phyloP scores from a whole-genome alignment of 2,329 filamentous ascomycete species.

The Triangularia setosa region DNA sequence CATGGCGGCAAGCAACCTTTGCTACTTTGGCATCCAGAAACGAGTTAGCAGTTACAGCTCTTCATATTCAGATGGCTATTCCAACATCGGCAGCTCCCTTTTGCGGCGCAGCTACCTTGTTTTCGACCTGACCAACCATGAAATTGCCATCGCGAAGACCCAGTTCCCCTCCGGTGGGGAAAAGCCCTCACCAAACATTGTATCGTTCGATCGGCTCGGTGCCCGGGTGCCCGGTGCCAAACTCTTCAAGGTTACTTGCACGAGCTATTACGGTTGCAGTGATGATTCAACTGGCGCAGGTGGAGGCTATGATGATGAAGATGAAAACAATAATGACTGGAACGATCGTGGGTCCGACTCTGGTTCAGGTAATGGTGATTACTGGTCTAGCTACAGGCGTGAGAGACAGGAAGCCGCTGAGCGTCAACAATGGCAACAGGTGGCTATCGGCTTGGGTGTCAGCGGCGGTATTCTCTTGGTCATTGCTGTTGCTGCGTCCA shows the following conservation, averaged over 20 bases:
- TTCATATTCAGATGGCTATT: conserved; percentile 5
- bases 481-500: conserved; percentile 3
- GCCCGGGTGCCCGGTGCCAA: conserved; percentile 29
- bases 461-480: conserved; percentile 16
- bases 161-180: conserved; percentile 21
- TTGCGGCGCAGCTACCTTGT: conserved; percentile 33
- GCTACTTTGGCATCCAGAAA: conserved; percentile 33
- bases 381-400: not conserved
- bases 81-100: conserved; percentile 26
- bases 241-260: conserved; percentile 1
- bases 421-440: conserved; percentile 8
- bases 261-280: not conserved
- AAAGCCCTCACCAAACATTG: conserved; percentile 21
- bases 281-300: not conserved
- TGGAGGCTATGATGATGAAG: not conserved
- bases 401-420: not conserved
- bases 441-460: conserved; percentile 23
- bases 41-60: conserved; percentile 5
- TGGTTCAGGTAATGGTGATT: not conserved
- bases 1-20: conserved; percentile 13
- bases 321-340: too few relatives aligned
- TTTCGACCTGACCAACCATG: conserved; percentile 32
- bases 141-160: conserved; percentile 31
- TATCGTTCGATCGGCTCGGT: conserved; percentile 28
- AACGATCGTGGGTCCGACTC: not conserved